These are phyloP conservation scores for Dipteronia sinensis DNA, from an alignment of 345 rosid genomes.

Conservation along the genomic window DNA sequence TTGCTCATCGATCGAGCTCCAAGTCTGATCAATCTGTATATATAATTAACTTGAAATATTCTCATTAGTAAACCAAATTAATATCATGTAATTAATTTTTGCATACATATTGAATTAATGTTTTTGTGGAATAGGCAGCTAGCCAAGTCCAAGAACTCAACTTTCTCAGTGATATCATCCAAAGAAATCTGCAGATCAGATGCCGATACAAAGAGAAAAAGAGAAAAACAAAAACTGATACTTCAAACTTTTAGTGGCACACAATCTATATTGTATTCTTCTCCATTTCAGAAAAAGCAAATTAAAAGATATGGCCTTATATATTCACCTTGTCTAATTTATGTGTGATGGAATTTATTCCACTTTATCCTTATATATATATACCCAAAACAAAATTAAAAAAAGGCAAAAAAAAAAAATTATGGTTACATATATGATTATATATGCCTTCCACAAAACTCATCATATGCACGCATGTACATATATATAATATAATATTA, in stretches of 20 bases:
- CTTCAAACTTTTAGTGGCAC: constrained; percentile 6
- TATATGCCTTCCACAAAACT: constrained; percentile 5
- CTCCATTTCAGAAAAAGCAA: constrained; percentile 18
- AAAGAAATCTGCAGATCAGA: not conserved
- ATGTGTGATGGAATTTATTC: constrained; percentile 40
- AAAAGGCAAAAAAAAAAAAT: not conserved
- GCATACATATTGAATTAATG: not conserved
- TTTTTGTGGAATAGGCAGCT: not conserved
- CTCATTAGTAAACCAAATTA: not conserved
- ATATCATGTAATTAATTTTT: not conserved
- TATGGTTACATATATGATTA: not conserved
- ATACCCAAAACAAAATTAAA: not conserved
- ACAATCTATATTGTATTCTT: not conserved
- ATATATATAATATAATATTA: not conserved
- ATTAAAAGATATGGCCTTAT: constrained; percentile 11
- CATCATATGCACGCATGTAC: not conserved
- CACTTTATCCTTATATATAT: constrained; percentile 25
- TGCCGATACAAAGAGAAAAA: not conserved
- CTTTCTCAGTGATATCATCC: not conserved
- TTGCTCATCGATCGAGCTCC: not conserved
- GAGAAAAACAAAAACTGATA: constrained; percentile 1
- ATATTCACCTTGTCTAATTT: constrained; percentile 44
- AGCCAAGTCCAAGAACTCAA: not conserved
- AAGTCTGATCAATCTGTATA: no score
- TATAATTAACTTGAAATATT: not conserved